These are phyloP conservation scores for Onygenales sp. DNA, from an alignment of 2,329 filamentous ascomycete species.

Conservation along the genomic window DNA sequence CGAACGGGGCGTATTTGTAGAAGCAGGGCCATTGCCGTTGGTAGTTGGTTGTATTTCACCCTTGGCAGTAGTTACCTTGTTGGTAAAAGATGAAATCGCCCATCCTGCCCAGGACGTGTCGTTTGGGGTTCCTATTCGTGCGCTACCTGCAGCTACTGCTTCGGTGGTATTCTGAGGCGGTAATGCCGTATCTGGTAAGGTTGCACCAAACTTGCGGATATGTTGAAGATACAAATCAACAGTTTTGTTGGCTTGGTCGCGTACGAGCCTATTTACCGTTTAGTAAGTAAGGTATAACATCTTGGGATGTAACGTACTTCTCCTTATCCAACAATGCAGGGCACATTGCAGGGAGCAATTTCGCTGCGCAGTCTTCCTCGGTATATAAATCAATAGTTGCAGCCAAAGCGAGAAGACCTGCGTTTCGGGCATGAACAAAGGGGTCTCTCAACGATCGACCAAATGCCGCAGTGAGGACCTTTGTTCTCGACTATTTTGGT, in stretches of 20 bases:
- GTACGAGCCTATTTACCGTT: constrained; percentile 50
- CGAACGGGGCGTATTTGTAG: constrained; percentile 35
- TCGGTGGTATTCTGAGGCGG: constrained; percentile 38
- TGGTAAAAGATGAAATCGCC: constrained; percentile 98
- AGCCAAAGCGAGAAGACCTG: constrained; percentile 72
- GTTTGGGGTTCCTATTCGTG: constrained; percentile 70
- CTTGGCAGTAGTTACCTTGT: constrained; percentile 74
- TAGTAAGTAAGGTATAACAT: not conserved
- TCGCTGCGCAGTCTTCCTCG: constrained; percentile 79
- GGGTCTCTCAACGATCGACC: constrained; percentile 81
- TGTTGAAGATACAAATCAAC: constrained; percentile 77
- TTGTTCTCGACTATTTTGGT: constrained; percentile 57
- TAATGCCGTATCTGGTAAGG: constrained; percentile 71
- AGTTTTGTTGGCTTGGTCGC: constrained; percentile 84
- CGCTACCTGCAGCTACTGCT: constrained; percentile 37
- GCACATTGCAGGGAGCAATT: constrained; percentile 75
- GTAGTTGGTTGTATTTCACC: constrained; percentile 69
- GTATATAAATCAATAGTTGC: constrained; percentile 79
- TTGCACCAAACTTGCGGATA: constrained; percentile 66
- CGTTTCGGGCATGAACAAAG: constrained; percentile 88
- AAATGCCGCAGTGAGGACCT: constrained; percentile 90
- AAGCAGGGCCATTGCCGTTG: constrained; percentile 22
- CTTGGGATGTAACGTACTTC: constrained; percentile 42
- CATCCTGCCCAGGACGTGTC: constrained; percentile 80
- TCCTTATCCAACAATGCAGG: constrained; percentile 88